Evolutionary conservation across 371 early-diverging fungal genomes (phyloP).

Genomic region (Globomyces sp.): DNA sequence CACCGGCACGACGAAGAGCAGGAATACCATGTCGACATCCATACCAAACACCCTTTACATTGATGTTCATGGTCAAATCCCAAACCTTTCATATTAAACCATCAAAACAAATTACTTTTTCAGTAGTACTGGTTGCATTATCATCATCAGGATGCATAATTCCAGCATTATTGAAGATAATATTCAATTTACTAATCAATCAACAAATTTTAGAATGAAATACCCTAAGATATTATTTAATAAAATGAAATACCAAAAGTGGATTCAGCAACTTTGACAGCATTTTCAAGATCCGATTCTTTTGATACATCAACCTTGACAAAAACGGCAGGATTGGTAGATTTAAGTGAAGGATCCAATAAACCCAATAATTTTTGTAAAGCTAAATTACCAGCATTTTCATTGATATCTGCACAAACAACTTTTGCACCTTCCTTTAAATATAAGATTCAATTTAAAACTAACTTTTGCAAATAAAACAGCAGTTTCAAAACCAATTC

Average conservation of each 20-base stretch:
- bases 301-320: conserved; percentile 68
- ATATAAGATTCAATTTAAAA: too few relatives aligned
- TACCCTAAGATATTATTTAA: conserved; percentile 26
- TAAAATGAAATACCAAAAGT: conserved; percentile 50
- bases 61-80: conserved; percentile 67
- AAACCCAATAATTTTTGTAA: conserved; percentile 61
- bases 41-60: conserved; percentile 91
- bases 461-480: conserved; percentile 60
- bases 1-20: conserved; percentile 71
- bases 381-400: conserved; percentile 39
- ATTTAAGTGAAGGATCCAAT: conserved; percentile 34
- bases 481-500: conserved; percentile 77
- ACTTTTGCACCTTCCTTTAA: conserved; percentile 76
- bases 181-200: conserved; percentile 52
- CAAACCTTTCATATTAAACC: conserved; percentile 47
- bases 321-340: conserved; percentile 30
- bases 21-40: conserved; percentile 83
- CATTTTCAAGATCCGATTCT: conserved; percentile 65
- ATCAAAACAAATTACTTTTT: conserved; percentile 32
- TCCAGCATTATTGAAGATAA: conserved; percentile 90
- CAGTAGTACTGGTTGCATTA: conserved; percentile 74
- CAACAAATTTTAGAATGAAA: conserved; percentile 24
- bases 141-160: conserved; percentile 88
- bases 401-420: conserved; percentile 76
- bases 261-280: conserved; percentile 67